Evolutionary conservation across 164 flowering plant genomes (phyloP), one percentile per base, ranked within the genome.

Genomic region (Nymphaea thermarum): DNA sequence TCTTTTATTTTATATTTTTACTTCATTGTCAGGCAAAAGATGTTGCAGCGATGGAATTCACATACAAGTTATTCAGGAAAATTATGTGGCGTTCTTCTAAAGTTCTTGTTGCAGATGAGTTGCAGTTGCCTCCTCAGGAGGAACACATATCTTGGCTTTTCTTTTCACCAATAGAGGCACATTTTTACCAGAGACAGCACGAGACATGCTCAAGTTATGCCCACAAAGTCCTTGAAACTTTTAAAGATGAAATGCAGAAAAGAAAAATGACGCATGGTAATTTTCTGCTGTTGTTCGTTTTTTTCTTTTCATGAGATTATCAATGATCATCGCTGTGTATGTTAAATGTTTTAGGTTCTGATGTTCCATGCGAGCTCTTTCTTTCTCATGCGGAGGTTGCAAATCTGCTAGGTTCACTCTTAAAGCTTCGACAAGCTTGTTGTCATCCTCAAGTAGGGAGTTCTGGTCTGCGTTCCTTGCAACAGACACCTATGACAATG

Each of bases 391-490:
- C 59, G 17, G 98, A 91, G 73, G 93, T 96, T 66, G 78, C 88
- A 60, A 94, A 91, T 80, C 84, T 94, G 66, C 76, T 94, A 66
- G 85, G 79, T 66, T 87, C 98, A 67, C 93, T 94, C 71, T 78
- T 94, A 80, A 94, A 91, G 84, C 91, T 94, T 80, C 97, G 98
- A 41, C 98, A 94, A 72, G 98, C 98, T 41, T 94, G 97, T 72
- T 94, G 98, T 66, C 98, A 94, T 76, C 98, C 98, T 79, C 98
- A 94, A 86, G 95, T 94, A 11, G 98, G 98, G 72, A 87, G 96
- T 74, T 91, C 88, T 74, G 98, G 98, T 25, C 70, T 94, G 73
- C 93, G 95, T 63, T 81, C 98, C 70, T 71, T 94, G 84, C 96
- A 91, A 63, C 94, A 89, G 66, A 77, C 91, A 63, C 98, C 98